phyloP scores from a whole-genome alignment of 2,329 filamentous ascomycete genomes.

The Fusarium albidum region DNA sequence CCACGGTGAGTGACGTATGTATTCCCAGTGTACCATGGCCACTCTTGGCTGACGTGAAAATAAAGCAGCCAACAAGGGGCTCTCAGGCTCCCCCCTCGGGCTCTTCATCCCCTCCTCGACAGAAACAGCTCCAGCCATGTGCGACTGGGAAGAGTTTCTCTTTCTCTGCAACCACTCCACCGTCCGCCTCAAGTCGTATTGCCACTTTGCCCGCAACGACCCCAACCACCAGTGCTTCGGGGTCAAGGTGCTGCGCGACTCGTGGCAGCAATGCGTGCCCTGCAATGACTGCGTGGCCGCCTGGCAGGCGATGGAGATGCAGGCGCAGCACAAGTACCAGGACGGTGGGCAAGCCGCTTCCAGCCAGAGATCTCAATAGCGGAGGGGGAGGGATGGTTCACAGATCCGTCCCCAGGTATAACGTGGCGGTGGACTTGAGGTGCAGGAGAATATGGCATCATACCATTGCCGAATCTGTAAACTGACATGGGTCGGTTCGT shows the following conservation, averaged over 20 bases:
- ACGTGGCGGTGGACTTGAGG: too few relatives aligned
- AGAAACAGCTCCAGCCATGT: constrained; percentile 62
- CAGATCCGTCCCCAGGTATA: too few relatives aligned
- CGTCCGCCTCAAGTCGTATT: constrained; percentile 71
- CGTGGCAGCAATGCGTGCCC: constrained; percentile 62
- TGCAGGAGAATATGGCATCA: too few relatives aligned
- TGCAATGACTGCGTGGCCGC: constrained; percentile 57
- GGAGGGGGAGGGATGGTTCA: too few relatives aligned
- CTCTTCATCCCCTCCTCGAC: too few relatives aligned
- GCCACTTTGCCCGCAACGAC: constrained; percentile 79
- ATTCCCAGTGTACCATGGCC: neutral
- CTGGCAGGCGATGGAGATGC: constrained; percentile 16
- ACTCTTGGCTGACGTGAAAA: neutral
- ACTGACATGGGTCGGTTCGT: neutral
- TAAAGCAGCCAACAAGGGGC: neutral
- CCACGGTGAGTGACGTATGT: neutral
- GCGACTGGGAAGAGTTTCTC: constrained; percentile 74
- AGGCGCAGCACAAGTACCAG: constrained; percentile 5
- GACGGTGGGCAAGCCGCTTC: neutral
- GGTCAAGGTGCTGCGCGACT: constrained; percentile 70
- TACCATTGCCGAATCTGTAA: neutral
- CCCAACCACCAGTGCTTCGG: constrained; percentile 73
- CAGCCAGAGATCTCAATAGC: neutral
- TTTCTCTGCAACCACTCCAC: constrained; percentile 71
- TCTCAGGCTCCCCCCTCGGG: neutral